A percentile compares a stretch with the other conserved stretches of the same genome.
phyloP scores from a whole-genome alignment of 257 asterid genomes.

The Nicotiana sylvestris region DNA sequence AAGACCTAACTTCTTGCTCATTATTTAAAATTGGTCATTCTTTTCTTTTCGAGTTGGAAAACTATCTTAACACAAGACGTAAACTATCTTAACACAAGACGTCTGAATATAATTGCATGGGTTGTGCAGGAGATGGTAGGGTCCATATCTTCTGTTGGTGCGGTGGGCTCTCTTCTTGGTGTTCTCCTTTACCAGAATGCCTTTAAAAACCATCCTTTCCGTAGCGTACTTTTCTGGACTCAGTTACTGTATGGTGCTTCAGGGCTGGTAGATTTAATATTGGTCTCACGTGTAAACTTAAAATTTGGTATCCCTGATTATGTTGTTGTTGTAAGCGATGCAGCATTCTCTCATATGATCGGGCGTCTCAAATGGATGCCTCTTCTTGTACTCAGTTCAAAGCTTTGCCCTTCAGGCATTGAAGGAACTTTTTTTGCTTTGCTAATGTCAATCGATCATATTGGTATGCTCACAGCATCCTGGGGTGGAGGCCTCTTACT shows the following conservation, averaged over 20 bases:
- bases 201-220: constrained; percentile 54
- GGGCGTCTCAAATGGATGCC: constrained; percentile 70
- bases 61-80: too few species aligned
- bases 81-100: background rate
- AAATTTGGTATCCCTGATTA: constrained; percentile 60
- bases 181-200: constrained; percentile 70
- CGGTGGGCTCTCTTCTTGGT: constrained; percentile 66
- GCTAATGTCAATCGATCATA: constrained; percentile 67
- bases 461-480: constrained; percentile 51
- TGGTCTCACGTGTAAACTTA: constrained; percentile 57
- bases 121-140: constrained; percentile 65
- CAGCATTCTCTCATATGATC: constrained; percentile 43
- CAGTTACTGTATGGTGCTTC: constrained; percentile 52
- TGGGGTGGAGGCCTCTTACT: constrained; percentile 62
- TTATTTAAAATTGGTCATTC: background rate
- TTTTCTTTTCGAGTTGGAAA: background rate
- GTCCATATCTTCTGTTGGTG: constrained; percentile 62
- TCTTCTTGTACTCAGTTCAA: constrained; percentile 61
- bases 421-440: constrained; percentile 76
- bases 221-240: constrained; percentile 43
- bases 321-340: constrained; percentile 57
- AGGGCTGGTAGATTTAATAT: constrained; percentile 59
- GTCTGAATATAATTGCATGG: background rate
- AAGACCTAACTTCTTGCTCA: background rate
- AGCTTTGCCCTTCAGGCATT: constrained; percentile 62